A percentile compares a stretch with the other conserved stretches of the same genome.
These are phyloP conservation scores for Penicillium arizonense DNA, from an alignment of 495 filamentous ascomycete genomes.

Conservation along the genomic window DNA sequence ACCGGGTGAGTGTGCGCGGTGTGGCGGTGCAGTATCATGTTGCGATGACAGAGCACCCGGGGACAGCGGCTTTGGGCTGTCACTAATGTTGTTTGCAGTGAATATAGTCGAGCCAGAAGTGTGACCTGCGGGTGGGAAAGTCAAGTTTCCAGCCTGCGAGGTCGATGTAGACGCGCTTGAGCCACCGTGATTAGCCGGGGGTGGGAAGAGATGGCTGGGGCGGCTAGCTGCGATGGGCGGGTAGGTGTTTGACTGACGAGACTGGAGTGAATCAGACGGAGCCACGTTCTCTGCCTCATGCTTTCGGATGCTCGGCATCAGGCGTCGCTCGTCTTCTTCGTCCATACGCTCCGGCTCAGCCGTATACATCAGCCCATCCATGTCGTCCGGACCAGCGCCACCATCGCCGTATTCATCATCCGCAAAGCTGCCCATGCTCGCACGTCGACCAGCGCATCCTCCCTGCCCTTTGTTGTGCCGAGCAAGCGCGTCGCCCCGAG, in stretches of 20 bases:
- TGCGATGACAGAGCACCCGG: slow-evolving; percentile 64
- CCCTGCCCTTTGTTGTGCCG: slow-evolving; percentile 95
- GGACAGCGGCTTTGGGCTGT: slow-evolving; percentile 84
- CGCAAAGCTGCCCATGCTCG: slow-evolving; percentile 83
- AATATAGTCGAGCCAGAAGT: slow-evolving; percentile 58
- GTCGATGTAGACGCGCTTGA: slow-evolving; percentile 53
- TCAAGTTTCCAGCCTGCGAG: slow-evolving; percentile 46
- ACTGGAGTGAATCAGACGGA: slow-evolving; percentile 51
- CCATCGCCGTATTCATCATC: slow-evolving; percentile 72
- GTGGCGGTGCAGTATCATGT: slow-evolving; percentile 50
- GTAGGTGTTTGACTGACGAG: slow-evolving; percentile 70
- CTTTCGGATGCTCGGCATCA: slow-evolving; percentile 70
- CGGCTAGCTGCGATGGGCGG: slow-evolving; percentile 62
- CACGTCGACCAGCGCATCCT: slow-evolving; percentile 86
- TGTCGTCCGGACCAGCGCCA: slow-evolving; percentile 54
- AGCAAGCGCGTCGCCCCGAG: slow-evolving; percentile 90
- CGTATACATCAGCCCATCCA: slow-evolving; percentile 71
- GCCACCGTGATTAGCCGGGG: slow-evolving; percentile 46
- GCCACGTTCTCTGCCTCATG: slow-evolving; percentile 52
- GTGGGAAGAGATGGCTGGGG: slow-evolving; percentile 55
- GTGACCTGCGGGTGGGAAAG: slow-evolving; percentile 46
- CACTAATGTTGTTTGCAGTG: slow-evolving; percentile 71
- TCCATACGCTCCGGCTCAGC: slow-evolving; percentile 62
- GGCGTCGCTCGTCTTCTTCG: slow-evolving; percentile 58
- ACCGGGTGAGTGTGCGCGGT: slow-evolving; percentile 67